Percentiles rank a stretch among this genome's conserved stretches.
These are phyloP conservation scores for Candida orba DNA, from an alignment of 805 yeast genomes.

Conservation along the genomic window DNA sequence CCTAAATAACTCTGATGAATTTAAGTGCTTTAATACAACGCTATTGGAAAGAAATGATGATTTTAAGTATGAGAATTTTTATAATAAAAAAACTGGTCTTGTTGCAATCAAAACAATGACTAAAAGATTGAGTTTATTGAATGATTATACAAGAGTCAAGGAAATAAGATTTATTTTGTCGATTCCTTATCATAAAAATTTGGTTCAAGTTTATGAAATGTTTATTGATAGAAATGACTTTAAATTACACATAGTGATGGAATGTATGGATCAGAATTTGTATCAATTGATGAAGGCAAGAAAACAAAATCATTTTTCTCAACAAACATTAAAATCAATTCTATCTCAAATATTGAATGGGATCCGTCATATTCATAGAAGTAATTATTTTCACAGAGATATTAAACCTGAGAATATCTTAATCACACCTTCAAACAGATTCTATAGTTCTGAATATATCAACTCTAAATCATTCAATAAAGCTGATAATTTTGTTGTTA, in stretches of 20 bases:
- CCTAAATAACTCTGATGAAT: constrained; percentile 13
- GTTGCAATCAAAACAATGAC: constrained; percentile 86
- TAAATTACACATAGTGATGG: constrained; percentile 80
- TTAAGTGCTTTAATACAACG: constrained; percentile 29
- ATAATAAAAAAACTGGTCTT: constrained; percentile 28
- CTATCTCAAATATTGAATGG: constrained; percentile 69
- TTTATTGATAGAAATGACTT: constrained; percentile 58
- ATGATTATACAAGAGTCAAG: constrained; percentile 51
- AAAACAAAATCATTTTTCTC: constrained; percentile 44
- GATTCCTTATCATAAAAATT: constrained; percentile 61
- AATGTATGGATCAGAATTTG: constrained; percentile 75
- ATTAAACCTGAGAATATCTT: constrained; percentile 90
- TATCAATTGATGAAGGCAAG: constrained; percentile 69
- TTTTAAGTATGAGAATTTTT: constrained; percentile 25
- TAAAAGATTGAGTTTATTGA: constrained; percentile 41
- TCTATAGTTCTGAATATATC: constrained; percentile 35
- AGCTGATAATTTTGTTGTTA: constrained; percentile 47
- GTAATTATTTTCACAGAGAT: constrained; percentile 77
- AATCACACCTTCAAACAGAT: constrained; percentile 50
- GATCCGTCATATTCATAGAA: constrained; percentile 69
- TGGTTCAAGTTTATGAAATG: constrained; percentile 72
- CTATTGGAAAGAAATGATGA: constrained; percentile 34
- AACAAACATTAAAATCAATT: constrained; percentile 55
- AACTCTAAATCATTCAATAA: constrained; percentile 14
- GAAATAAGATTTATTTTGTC: constrained; percentile 62